Evolutionary conservation across 257 asterid species (phyloP).

Genomic region (Rehmannia glutinosa): DNA sequence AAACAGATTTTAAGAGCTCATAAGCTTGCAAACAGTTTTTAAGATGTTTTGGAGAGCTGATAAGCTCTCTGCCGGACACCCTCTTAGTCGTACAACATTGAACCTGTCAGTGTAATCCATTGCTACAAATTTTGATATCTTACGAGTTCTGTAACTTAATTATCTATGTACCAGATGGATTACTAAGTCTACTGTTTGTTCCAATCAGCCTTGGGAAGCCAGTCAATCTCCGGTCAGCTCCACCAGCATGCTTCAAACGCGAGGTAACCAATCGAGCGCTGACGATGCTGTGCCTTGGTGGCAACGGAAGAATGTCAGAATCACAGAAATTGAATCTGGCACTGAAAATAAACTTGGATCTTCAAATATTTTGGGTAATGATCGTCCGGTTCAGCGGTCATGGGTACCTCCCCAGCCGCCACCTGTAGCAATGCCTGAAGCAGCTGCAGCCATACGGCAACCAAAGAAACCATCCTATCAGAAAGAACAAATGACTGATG

Average conservation of each 20-base stretch:
- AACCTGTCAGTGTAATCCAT: too few species aligned
- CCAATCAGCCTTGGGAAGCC: slow-evolving; percentile 87
- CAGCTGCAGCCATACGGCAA: slow-evolving; percentile 93
- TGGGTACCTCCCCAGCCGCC: slow-evolving; percentile 99
- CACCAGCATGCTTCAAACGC: slow-evolving; percentile 35
- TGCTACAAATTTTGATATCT: not conserved
- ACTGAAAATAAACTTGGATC: slow-evolving; percentile 40
- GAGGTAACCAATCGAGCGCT: slow-evolving; percentile 43
- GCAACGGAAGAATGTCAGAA: slow-evolving; percentile 54
- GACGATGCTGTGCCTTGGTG: slow-evolving; percentile 51
- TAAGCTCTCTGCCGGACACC: too few species aligned
- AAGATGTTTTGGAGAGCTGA: too few species aligned
- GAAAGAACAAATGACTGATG: too few species aligned
- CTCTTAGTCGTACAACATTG: too few species aligned
- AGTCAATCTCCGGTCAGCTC: slow-evolving; percentile 45
- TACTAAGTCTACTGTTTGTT: slow-evolving; percentile 20
- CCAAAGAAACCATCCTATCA: slow-evolving; percentile 53
- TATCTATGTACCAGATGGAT: too few species aligned
- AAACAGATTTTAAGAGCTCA: too few species aligned
- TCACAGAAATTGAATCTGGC: slow-evolving; percentile 57
- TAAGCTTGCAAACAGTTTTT: too few species aligned
- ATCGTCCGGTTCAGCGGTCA: slow-evolving; percentile 49
- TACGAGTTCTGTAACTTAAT: too few species aligned
- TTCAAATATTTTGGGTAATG: slow-evolving; percentile 20
- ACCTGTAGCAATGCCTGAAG: slow-evolving; percentile 87